Percentiles rank a stretch among this genome's conserved stretches.
Conservation (phyloP, 1,139 yeast species). For the Candida neerlandica region DNA sequence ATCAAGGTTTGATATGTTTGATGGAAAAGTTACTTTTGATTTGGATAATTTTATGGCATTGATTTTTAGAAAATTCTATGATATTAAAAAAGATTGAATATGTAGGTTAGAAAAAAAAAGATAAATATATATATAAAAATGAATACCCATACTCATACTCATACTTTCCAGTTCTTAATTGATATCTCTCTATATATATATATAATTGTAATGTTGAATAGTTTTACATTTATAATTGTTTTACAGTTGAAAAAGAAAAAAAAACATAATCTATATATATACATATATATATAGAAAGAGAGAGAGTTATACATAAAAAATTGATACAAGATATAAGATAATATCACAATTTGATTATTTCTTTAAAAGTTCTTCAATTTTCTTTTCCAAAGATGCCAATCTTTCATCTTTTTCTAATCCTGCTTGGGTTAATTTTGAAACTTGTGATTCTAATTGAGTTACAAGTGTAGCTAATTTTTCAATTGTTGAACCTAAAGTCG, state of each 20-base stretch:
- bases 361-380: constrained; percentile 41
- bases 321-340: too few relatives aligned
- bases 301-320: too few relatives aligned
- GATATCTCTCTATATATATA: too few relatives aligned
- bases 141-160: too few relatives aligned
- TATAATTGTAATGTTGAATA: background rate
- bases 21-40: constrained; percentile 66
- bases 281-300: constrained; percentile 1
- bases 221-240: background rate
- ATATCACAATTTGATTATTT: constrained; percentile 19
- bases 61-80: constrained; percentile 74
- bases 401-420: constrained; percentile 66
- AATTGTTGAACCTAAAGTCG: constrained; percentile 69
- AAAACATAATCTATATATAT: constrained; percentile 7
- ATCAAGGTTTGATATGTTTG: constrained; percentile 55
- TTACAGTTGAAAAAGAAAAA: too few relatives aligned
- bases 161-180: too few relatives aligned
- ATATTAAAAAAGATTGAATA: constrained; percentile 30
- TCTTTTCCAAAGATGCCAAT: constrained; percentile 46
- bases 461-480: constrained; percentile 65
- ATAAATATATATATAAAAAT: constrained; percentile 3
- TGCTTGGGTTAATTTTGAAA: constrained; percentile 52
- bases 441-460: constrained; percentile 55
- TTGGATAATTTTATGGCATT: constrained; percentile 66
- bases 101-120: background rate